phyloP scores from a whole-genome alignment of 2,329 filamentous ascomycete genomes.

The Penicillium sp. region DNA sequence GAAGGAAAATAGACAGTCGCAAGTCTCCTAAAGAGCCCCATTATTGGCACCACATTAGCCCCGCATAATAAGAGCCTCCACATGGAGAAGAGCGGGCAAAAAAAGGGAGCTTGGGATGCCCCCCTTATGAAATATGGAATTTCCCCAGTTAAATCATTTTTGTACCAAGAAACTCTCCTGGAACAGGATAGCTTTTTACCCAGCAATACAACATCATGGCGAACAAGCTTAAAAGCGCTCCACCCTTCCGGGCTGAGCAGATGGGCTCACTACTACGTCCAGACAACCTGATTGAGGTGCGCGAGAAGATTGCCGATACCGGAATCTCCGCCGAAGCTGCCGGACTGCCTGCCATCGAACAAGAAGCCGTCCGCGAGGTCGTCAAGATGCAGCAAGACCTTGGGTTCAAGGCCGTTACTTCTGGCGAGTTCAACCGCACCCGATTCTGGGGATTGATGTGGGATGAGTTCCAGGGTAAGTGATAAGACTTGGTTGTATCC shows the following conservation, averaged over 20 bases:
- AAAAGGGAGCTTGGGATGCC: neutral
- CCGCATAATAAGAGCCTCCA: neutral
- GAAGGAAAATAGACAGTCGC: neutral
- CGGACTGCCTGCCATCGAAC: constrained; percentile 3
- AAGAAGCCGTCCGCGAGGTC: constrained; percentile 19
- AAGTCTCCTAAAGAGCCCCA: neutral
- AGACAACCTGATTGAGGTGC: constrained; percentile 19
- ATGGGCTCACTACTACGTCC: constrained; percentile 26
- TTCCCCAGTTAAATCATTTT: neutral
- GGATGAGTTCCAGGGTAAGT: constrained; percentile 26
- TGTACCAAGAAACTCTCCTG: neutral
- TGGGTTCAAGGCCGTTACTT: constrained; percentile 23
- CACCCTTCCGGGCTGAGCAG: constrained; percentile 27
- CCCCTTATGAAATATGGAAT: neutral
- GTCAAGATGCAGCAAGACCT: constrained; percentile 25
- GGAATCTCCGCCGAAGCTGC: constrained; percentile 22
- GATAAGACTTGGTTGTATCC: neutral
- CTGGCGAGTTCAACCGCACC: constrained; percentile 26
- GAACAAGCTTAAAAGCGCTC: constrained; percentile 20
- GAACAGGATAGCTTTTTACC: neutral
- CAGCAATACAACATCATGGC: constrained; percentile 8
- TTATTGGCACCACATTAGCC: neutral
- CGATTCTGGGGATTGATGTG: constrained; percentile 28
- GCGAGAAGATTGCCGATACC: constrained; percentile 20
- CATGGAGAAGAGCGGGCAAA: neutral